Percentiles rank a stretch among this genome's conserved stretches.
Conservation (phyloP, 352 stramenopile species). For the Aphanomyces cochlioides region DNA sequence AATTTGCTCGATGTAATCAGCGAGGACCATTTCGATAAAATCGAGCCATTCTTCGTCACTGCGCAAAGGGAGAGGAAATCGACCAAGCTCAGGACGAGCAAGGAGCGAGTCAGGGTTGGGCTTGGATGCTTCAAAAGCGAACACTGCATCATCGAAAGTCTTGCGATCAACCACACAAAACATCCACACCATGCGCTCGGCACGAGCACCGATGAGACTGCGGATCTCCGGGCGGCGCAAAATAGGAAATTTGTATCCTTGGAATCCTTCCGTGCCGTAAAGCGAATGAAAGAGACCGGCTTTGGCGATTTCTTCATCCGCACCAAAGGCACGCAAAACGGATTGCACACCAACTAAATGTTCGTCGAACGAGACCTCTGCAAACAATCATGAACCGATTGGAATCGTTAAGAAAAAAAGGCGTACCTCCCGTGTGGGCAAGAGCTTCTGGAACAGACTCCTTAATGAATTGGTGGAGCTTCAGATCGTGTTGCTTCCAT, state of each 20-base stretch:
- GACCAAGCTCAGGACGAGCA: constrained; percentile 51
- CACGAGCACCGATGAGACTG: constrained; percentile 45
- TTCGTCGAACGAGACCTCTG: constrained; percentile 45
- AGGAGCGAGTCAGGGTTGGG: constrained; percentile 31
- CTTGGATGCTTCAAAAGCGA: constrained; percentile 33
- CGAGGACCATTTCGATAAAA: constrained; percentile 59
- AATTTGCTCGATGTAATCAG: constrained; percentile 71
- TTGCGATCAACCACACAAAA: constrained; percentile 68
- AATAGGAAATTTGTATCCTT: constrained; percentile 56
- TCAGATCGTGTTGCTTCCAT: constrained; percentile 7
- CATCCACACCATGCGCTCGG: constrained; percentile 55
- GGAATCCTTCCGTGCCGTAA: constrained; percentile 73
- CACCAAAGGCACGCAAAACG: constrained; percentile 48
- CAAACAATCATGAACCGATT: background rate
- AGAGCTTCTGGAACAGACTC: constrained; percentile 24
- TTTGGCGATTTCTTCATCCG: constrained; percentile 40
- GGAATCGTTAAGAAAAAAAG: background rate
- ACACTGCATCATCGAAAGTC: constrained; percentile 51
- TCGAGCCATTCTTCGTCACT: constrained; percentile 53
- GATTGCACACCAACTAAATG: constrained; percentile 54
- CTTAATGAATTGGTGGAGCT: constrained; percentile 15
- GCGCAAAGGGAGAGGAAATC: constrained; percentile 45
- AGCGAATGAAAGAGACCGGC: constrained; percentile 67
- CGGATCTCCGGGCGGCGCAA: constrained; percentile 40
- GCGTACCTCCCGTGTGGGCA: constrained; percentile 18